phyloP scores from a whole-genome alignment of 768 basidiomycete genomes.

The Mycena sanguinolenta region DNA sequence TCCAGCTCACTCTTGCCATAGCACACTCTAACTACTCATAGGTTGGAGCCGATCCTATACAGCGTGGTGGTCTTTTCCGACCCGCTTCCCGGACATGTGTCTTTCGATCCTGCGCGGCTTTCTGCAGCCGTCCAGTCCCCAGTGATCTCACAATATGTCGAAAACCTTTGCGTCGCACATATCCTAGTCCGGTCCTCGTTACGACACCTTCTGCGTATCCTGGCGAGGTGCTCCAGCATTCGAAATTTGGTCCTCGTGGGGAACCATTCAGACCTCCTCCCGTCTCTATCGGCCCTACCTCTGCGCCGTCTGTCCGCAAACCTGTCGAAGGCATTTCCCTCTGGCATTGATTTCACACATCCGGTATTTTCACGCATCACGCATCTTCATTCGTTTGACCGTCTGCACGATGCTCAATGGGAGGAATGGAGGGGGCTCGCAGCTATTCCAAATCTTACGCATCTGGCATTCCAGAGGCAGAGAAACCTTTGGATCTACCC shows the following conservation, averaged over 20 bases:
- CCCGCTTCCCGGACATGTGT: background rate
- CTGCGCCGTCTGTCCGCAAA: background rate
- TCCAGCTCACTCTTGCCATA: background rate
- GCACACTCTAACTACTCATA: background rate
- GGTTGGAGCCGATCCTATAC: slow-evolving; percentile 18
- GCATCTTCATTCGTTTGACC: background rate
- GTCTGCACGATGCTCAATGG: background rate
- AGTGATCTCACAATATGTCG: slow-evolving; percentile 5
- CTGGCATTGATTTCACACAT: slow-evolving; percentile 1
- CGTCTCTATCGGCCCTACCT: slow-evolving; percentile 3
- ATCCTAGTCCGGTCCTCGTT: background rate
- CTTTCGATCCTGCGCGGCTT: background rate
- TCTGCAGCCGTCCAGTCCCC: slow-evolving; percentile 3
- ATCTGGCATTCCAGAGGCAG: slow-evolving; percentile 4
- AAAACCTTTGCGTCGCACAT: background rate
- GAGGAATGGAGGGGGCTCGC: slow-evolving; percentile 8
- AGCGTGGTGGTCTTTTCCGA: slow-evolving; percentile 6
- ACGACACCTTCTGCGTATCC: background rate
- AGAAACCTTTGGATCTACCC: background rate
- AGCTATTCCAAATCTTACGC: slow-evolving; percentile 13
- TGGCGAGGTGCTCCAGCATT: background rate
- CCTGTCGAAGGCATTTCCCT: background rate
- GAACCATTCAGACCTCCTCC: background rate
- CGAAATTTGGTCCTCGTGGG: background rate
- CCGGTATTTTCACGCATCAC: slow-evolving; percentile 15